phyloP scores from a whole-genome alignment of 73 alveolate species.

The Paramecium tetraurelia region DNA sequence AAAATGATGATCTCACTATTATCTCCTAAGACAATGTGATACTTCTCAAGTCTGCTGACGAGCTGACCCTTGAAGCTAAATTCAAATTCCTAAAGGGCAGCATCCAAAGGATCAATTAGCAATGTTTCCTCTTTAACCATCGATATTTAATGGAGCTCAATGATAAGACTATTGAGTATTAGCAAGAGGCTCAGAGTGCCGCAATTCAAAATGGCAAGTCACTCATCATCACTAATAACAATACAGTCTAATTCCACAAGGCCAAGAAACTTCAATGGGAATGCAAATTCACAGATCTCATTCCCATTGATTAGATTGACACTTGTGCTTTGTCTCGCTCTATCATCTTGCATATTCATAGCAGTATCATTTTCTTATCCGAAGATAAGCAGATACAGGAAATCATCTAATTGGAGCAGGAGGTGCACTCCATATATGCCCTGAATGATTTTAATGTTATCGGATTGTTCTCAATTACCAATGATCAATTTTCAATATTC shows the following conservation, averaged over 20 bases:
- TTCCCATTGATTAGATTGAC: neutral
- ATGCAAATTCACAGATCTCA: neutral
- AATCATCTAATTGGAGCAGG: neutral
- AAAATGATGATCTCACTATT: neutral
- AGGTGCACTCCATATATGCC: neutral
- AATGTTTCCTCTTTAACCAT: neutral
- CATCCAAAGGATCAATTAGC: neutral
- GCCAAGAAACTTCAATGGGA: neutral
- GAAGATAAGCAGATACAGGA: neutral
- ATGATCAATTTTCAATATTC: neutral
- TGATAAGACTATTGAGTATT: neutral
- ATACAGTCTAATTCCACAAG: neutral
- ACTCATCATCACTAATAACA: neutral
- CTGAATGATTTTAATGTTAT: neutral
- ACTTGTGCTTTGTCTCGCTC: neutral
- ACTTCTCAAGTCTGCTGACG: neutral
- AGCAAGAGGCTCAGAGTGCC: neutral
- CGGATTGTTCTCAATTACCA: neutral
- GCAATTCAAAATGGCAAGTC: neutral
- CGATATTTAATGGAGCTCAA: neutral
- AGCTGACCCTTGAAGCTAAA: neutral
- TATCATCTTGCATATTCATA: neutral
- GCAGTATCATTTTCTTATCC: neutral
- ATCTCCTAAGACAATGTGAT: neutral
- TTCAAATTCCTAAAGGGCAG: neutral